Evolutionary conservation across 805 yeast genomes (phyloP), one percentile per base, ranked within the genome.

Genomic region (Priceomyces fermenticarens): DNA sequence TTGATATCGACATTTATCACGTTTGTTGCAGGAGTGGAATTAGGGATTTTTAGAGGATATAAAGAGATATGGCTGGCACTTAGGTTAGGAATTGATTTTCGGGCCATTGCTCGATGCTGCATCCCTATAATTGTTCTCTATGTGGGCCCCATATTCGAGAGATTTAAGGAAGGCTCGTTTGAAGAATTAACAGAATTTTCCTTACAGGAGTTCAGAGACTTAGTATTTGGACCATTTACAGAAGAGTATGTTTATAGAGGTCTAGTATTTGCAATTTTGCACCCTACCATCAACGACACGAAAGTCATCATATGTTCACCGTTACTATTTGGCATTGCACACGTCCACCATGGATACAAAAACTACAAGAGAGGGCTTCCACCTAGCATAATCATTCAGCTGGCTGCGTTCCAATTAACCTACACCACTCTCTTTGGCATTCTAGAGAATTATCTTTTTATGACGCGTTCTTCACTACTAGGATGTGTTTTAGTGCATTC

Each of bases 371-470:
- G 52, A 8, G 47, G 57, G 1, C 32, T 52, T 4, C 55, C 66
- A 2, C 12, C 65, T 2, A 29, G 45, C 0, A 51, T 60, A 12
- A 67, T 80, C 1, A 25, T 72, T 1, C 29, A 69, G 4, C 54
- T 62, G 5, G 63, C 75, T 2, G 13, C 56, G 0, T 70, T 81
- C 43, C 96, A 88, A 48, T 60, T 81, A 33, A 38, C 55, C 0
- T 87, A 84, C 56, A 88, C 96, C 1, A 65, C 81, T 3, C 43
- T 83, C 8, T 88, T 88, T 62, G 96, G 95, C 1, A 65, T 79
- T 36, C 65, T 84, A 41, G 82, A 89, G 1, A 73, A 81, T 45
- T 69, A 69, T 43, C 43, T 83, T 7, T 80, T 76, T 46, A 46
- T 83, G n/a, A 62, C 72, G 42, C 71, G 79, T 13, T 35, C 70